Conservation (phyloP, 768 basidiomycete genomes). For the Boletus rufocinnamomeus region DNA sequence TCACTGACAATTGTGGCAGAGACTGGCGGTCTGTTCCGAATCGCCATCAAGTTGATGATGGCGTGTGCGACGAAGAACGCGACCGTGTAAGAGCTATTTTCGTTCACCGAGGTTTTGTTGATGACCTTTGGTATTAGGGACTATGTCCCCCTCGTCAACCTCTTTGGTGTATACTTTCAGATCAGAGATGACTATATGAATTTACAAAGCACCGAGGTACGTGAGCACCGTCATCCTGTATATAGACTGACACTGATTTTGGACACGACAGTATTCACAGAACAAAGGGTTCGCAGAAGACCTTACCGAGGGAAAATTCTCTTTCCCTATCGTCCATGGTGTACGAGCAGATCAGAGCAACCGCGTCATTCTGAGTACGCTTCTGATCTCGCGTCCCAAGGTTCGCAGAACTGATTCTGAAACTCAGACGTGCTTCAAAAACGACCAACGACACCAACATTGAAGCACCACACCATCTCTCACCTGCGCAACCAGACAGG, state of each 20-base stretch:
- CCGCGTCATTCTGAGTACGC: slow-evolving; percentile 80
- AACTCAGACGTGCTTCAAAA: slow-evolving; percentile 85
- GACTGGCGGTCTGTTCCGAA: slow-evolving; percentile 89
- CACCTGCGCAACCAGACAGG: slow-evolving; percentile 75
- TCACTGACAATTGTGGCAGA: slow-evolving; percentile 49
- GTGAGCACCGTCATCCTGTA: background rate
- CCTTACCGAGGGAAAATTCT: slow-evolving; percentile 79
- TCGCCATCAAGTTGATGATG: slow-evolving; percentile 97
- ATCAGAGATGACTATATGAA: slow-evolving; percentile 99
- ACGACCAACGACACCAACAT: slow-evolving; percentile 78
- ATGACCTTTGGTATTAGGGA: slow-evolving; percentile 49
- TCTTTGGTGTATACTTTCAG: slow-evolving; percentile 94
- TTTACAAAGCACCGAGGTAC: slow-evolving; percentile 82
- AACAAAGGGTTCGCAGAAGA: slow-evolving; percentile 75
- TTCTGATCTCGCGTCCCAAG: background rate
- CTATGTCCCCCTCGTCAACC: slow-evolving; percentile 90
- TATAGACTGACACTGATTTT: background rate
- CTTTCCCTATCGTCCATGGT: slow-evolving; percentile 75
- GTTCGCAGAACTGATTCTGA: background rate
- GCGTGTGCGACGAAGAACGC: slow-evolving; percentile 69
- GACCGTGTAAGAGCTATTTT: slow-evolving; percentile 47
- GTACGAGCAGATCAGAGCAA: slow-evolving; percentile 79
- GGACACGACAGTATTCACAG: slow-evolving; percentile 52
- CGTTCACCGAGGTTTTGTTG: background rate
- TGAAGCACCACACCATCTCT: slow-evolving; percentile 79